These are phyloP conservation scores for Penicillium sp. DNA, from an alignment of 2,329 filamentous ascomycete genomes.

Conservation along the genomic window DNA sequence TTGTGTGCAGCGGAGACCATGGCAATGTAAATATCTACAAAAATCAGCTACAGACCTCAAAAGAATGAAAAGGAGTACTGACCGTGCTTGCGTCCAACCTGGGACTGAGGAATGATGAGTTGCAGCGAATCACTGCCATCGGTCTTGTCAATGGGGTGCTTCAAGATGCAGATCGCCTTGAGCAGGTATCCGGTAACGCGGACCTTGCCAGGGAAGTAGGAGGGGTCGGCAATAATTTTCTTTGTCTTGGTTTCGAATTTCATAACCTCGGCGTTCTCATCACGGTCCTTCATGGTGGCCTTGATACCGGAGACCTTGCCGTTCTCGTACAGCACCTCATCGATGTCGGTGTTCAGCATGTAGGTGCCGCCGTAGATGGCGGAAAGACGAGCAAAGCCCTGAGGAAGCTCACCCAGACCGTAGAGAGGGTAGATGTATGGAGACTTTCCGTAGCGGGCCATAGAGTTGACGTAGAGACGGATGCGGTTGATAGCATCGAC, in stretches of 20 bases:
- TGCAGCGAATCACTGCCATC: slow-evolving; percentile 87
- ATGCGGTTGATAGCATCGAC: slow-evolving; percentile 89
- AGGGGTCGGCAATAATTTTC: slow-evolving; percentile 94
- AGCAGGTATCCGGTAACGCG: slow-evolving; percentile 86
- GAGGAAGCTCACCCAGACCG: slow-evolving; percentile 92
- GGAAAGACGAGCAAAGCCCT: slow-evolving; percentile 94
- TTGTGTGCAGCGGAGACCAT: slow-evolving; percentile 95
- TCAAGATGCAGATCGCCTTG: slow-evolving; percentile 95
- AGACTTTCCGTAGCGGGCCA: slow-evolving; percentile 95
- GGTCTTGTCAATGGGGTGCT: slow-evolving; percentile 89
- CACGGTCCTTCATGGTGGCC: slow-evolving; percentile 89
- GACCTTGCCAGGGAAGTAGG: slow-evolving; percentile 91
- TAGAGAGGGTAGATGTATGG: slow-evolving; percentile 99
- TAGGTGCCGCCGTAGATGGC: slow-evolving; percentile 99
- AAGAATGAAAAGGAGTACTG: slow-evolving; percentile 34
- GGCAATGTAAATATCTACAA: slow-evolving; percentile 88
- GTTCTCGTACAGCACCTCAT: slow-evolving; percentile 81
- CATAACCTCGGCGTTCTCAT: slow-evolving; percentile 73
- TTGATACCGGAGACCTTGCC: slow-evolving; percentile 93
- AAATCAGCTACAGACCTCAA: slow-evolving; percentile 16
- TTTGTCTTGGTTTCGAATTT: slow-evolving; percentile 95
- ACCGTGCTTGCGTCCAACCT: slow-evolving; percentile 96
- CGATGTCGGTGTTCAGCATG: slow-evolving; percentile 95
- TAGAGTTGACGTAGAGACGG: slow-evolving; percentile 94
- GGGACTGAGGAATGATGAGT: slow-evolving; percentile 96